phyloP scores from a whole-genome alignment of 768 basidiomycete species.

The Calocera viscosa region DNA sequence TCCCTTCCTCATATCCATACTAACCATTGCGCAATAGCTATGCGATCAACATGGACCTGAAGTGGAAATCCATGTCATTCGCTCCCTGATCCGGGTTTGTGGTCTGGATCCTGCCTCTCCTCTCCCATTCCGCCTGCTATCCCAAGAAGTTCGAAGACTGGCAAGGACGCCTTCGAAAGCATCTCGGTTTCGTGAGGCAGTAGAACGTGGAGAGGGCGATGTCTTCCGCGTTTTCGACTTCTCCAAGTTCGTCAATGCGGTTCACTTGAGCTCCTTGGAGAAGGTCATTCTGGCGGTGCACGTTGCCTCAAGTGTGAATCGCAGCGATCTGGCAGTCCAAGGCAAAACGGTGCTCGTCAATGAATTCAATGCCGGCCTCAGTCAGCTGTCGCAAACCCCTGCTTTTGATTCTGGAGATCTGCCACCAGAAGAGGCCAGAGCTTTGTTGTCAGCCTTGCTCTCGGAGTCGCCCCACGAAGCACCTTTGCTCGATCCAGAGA shows the following conservation, averaged over 20 bases:
- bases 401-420: slow-evolving; percentile 75
- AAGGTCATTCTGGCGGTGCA: slow-evolving; percentile 64
- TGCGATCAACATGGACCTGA: slow-evolving; percentile 94
- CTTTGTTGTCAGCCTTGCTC: slow-evolving; percentile 70
- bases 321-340: slow-evolving; percentile 45
- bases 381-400: slow-evolving; percentile 57
- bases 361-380: slow-evolving; percentile 64
- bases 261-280: slow-evolving; percentile 69
- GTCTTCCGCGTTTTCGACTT: slow-evolving; percentile 75
- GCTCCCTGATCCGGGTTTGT: slow-evolving; percentile 83
- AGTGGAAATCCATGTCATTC: slow-evolving; percentile 95
- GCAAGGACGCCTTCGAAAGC: slow-evolving; percentile 83
- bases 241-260: slow-evolving; percentile 65
- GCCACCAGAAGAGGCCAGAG: slow-evolving; percentile 57
- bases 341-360: slow-evolving; percentile 56
- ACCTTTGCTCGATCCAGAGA: slow-evolving; percentile 56
- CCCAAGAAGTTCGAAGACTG: slow-evolving; percentile 78
- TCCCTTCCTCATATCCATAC: slow-evolving; percentile 16
- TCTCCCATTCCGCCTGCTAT: slow-evolving; percentile 70
- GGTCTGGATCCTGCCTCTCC: slow-evolving; percentile 63
- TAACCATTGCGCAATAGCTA: slow-evolving; percentile 42
- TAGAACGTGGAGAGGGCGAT: slow-evolving; percentile 79
- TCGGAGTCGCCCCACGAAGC: slow-evolving; percentile 55
- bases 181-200: slow-evolving; percentile 78
- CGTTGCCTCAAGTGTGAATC: slow-evolving; percentile 44